Evolutionary conservation across 495 filamentous ascomycete genomes (phyloP).

Genomic region (Tetracladium marchalianum): DNA sequence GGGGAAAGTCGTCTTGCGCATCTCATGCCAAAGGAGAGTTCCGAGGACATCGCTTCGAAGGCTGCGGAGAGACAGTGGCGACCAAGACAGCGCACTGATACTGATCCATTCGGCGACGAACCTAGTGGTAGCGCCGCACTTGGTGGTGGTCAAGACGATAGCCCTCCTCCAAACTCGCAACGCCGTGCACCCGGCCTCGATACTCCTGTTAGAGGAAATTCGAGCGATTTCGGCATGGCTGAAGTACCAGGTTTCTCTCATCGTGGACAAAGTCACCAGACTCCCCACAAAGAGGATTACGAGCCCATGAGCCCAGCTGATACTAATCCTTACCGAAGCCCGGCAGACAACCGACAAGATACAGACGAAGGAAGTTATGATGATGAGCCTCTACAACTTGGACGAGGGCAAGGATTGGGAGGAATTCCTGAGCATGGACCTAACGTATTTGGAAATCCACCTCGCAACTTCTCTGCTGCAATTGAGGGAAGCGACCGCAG

Average conservation of each 20-base stretch:
- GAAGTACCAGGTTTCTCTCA: conserved; percentile 53
- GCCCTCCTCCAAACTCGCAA: conserved; percentile 32
- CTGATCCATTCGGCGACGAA: conserved; percentile 67
- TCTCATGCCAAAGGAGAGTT: conserved; percentile 66
- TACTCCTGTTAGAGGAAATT: conserved; percentile 47
- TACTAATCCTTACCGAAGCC: conserved; percentile 96
- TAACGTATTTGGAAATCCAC: conserved; percentile 33
- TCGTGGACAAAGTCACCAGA: conserved; percentile 27
- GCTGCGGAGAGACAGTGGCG: conserved; percentile 36
- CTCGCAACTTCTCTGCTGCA: conserved; percentile 36
- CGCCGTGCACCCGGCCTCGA: conserved; percentile 34
- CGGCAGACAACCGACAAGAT: conserved; percentile 64
- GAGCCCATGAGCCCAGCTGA: conserved; percentile 85
- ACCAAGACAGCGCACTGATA: conserved; percentile 56
- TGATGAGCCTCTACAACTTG: conserved; percentile 13
- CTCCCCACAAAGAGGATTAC: conserved; percentile 39
- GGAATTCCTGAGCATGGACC: conserved; percentile 28
- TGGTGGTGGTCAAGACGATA: conserved; percentile 62
- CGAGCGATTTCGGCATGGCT: conserved; percentile 70
- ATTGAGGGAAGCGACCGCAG: conserved; percentile 75
- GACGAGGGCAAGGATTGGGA: conserved; percentile 37
- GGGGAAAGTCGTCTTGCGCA: conserved; percentile 79
- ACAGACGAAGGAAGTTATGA: conserved; percentile 48
- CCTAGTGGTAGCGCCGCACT: conserved; percentile 70
- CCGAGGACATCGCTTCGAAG: conserved; percentile 43